These are phyloP conservation scores for Helianthus tuberosus DNA, from an alignment of 129 eudicot species.

Conservation along the genomic window DNA sequence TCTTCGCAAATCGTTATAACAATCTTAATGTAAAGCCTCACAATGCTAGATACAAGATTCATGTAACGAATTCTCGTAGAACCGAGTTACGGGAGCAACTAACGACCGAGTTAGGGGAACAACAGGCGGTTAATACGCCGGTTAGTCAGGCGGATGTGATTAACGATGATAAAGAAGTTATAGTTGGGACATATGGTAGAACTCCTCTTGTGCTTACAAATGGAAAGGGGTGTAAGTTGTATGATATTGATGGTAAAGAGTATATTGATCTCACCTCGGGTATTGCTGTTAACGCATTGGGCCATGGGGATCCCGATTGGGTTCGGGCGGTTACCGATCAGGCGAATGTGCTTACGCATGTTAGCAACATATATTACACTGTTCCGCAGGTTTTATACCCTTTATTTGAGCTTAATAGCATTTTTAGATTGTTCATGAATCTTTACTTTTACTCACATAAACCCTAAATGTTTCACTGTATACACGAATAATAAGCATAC, in stretches of 20 bases:
- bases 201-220: conserved; percentile 65
- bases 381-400: conserved; percentile 62
- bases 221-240: conserved; percentile 84
- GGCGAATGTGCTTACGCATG: conserved; percentile 59
- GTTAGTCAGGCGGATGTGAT: conserved; percentile 50
- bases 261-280: conserved; percentile 86
- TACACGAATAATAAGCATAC: too few species aligned
- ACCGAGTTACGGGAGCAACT: conserved; percentile 10
- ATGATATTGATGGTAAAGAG: conserved; percentile 73
- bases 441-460: too few species aligned
- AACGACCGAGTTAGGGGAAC: conserved; percentile 12
- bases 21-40: conserved; percentile 5
- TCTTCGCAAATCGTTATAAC: conserved; percentile 10
- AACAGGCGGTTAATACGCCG: neutral
- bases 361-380: conserved; percentile 66
- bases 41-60: neutral
- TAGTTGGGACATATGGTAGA: conserved; percentile 86
- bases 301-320: conserved; percentile 92
- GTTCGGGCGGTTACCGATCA: conserved; percentile 56
- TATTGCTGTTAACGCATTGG: conserved; percentile 91
- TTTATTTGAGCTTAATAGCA: neutral
- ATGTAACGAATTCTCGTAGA: neutral
- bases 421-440: neutral
- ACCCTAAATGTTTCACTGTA: too few species aligned
- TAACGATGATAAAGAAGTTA: conserved; percentile 50